A percentile compares a stretch with the other conserved stretches of the same genome.
These are phyloP conservation scores for Candida sanyaensis DNA, from an alignment of 1,139 yeast genomes.

Conservation along the genomic window DNA sequence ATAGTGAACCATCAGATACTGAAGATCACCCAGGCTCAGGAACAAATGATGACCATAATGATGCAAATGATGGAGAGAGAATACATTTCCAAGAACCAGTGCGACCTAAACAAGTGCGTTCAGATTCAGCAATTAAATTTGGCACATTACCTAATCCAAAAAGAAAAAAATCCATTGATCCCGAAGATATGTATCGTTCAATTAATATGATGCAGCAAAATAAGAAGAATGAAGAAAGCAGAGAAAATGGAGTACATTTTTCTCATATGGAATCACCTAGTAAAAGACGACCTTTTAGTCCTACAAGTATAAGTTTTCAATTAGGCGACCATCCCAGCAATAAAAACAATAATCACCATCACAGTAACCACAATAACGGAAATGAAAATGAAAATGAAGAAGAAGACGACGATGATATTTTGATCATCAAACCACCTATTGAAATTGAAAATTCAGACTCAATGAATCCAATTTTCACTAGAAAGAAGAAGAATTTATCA, in stretches of 20 bases:
- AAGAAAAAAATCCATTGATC: conserved; percentile 57
- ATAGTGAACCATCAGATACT: conserved; percentile 43
- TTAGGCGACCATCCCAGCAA: conserved; percentile 11
- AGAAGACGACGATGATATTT: conserved; percentile 75
- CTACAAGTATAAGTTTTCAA: background rate
- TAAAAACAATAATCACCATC: conserved; percentile 18
- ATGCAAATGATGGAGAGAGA: conserved; percentile 48
- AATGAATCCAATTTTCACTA: conserved; percentile 37
- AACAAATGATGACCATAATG: background rate
- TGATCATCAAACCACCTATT: conserved; percentile 77
- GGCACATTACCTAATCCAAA: conserved; percentile 43
- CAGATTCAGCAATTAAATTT: conserved; percentile 32
- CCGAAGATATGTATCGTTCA: conserved; percentile 82
- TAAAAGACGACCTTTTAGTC: background rate
- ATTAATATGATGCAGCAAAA: conserved; percentile 61
- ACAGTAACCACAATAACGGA: conserved; percentile 14
- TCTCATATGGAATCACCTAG: background rate
- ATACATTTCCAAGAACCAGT: conserved; percentile 5
- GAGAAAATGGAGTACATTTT: background rate
- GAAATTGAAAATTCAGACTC: conserved; percentile 53
- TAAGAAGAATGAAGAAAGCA: conserved; percentile 16
- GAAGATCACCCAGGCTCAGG: conserved; percentile 1
- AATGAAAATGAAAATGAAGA: conserved; percentile 16
- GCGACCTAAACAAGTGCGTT: conserved; percentile 1
- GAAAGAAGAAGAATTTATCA: conserved; percentile 13